Evolutionary conservation across 2,329 filamentous ascomycete species (phyloP).

Genomic region (Clarireedia hainanense): DNA sequence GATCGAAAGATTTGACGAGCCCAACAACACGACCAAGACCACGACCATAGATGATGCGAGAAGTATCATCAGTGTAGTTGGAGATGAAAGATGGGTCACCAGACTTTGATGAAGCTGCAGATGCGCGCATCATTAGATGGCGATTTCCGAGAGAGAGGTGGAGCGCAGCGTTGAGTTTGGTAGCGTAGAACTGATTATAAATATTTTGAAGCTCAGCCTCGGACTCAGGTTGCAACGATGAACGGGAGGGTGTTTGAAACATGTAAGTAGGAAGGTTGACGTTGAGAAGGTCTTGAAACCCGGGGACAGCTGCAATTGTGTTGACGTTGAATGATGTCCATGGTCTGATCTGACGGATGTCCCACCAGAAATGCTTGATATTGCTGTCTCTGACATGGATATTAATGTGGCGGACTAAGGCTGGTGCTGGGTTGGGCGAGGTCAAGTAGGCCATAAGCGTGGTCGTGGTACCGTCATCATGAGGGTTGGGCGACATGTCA

Average conservation of each 20-base stretch:
- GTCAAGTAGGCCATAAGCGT: constrained; percentile 75
- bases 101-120: constrained; percentile 14
- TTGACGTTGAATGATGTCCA: constrained; percentile 74
- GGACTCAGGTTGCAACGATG: constrained; percentile 63
- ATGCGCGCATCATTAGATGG: constrained; percentile 36
- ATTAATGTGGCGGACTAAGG: constrained; percentile 71
- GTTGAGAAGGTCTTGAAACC: constrained; percentile 64
- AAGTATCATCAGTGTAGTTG: constrained; percentile 44
- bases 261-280: constrained; percentile 55
- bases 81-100: constrained; percentile 37
- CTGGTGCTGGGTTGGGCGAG: constrained; percentile 70
- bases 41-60: constrained; percentile 38
- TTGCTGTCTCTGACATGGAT: constrained; percentile 57
- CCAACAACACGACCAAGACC: constrained; percentile 63
- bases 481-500: constrained; percentile 27
- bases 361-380: constrained; percentile 91
- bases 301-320: constrained; percentile 65
- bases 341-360: constrained; percentile 75
- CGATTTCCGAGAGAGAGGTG: constrained; percentile 64
- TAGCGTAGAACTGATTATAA: constrained; percentile 70
- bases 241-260: constrained; percentile 43
- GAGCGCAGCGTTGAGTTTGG: constrained; percentile 80
- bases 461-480: constrained; percentile 41
- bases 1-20: constrained; percentile 84
- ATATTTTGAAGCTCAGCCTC: constrained; percentile 69